A percentile compares a stretch with the other conserved stretches of the same genome.
Conservation (phyloP, 164 flowering plant genomes). For the Echeveria elegans region DNA sequence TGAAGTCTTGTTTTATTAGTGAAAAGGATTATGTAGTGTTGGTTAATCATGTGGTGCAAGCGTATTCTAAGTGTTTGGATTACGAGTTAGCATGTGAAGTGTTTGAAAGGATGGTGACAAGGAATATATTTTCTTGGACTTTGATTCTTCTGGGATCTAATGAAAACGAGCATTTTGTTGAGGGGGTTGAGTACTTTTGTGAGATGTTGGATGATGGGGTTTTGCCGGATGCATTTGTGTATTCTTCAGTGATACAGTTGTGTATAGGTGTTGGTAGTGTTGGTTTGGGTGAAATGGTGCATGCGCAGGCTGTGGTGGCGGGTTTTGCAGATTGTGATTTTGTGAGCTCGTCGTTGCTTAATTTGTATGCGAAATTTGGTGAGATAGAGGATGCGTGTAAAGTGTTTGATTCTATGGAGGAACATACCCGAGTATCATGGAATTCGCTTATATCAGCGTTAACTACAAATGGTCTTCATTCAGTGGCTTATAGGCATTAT, state of each 20-base stretch:
- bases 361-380: constrained; percentile 54
- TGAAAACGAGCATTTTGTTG: constrained; percentile 26
- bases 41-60: constrained; percentile 38
- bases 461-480: constrained; percentile 27
- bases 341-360: constrained; percentile 43
- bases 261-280: constrained; percentile 38
- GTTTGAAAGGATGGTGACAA: constrained; percentile 34
- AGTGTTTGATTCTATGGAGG: constrained; percentile 32
- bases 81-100: constrained; percentile 24
- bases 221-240: constrained; percentile 37
- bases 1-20: constrained; percentile 25
- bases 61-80: constrained; percentile 42
- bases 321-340: constrained; percentile 30
- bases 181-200: constrained; percentile 31
- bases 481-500: constrained; percentile 35
- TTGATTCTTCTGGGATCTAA: constrained; percentile 50
- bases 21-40: constrained; percentile 17
- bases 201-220: constrained; percentile 33
- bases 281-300: constrained; percentile 43
- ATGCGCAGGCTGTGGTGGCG: constrained; percentile 31
- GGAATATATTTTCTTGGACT: constrained; percentile 55
- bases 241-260: constrained; percentile 34
- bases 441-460: constrained; percentile 54
- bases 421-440: constrained; percentile 43
- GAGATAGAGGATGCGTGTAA: constrained; percentile 28